Evolutionary conservation across 495 filamentous ascomycete species (phyloP), one percentile per base, ranked within the genome.

Genomic region (Trichoderma gamsii): DNA sequence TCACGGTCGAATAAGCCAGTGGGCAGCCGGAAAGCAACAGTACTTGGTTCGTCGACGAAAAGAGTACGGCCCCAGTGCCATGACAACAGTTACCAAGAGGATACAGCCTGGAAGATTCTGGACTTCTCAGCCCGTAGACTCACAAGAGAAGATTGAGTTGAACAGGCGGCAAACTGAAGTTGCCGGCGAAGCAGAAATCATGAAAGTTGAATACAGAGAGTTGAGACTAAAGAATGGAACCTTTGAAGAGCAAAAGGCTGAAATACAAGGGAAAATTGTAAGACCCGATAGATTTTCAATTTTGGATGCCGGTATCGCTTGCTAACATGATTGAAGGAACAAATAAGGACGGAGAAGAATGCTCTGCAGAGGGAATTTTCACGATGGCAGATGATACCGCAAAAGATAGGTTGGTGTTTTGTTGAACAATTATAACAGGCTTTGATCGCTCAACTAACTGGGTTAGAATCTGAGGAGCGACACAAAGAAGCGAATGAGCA

Each of bases 81-180:
- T 79, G 9, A 91, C 91, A 8, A 93, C 90, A 7, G 77, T 76
- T 11, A 85, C 89, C 1, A 82, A 76, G 56, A 74, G 76, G 63
- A 68, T 96, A 2, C 78, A 71, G 13, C 75, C 71, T 43, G 91
- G 90, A 4, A 74, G 73, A 16, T 80, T 84, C 66, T 97, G 92
- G 90, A 92, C 89, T 3, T 85, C 92, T 68, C 87, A 91, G 71
- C 89, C 91, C 4, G 84, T 92, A 15, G 89, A 95, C 74, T 71
- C 72, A 0, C 78, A 82, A 35, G 83, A 85, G 66, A 92, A 89
- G 72, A 73, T 76, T 15, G 81, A 80, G 4, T 76, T 83, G 52
- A 79, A 78, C 13, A 68, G 72, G 6, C 74, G 78, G 27, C 72
- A 82, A 11, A 66, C 69, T 16, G 71, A 75, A 41, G 52, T 81